phyloP scores from a whole-genome alignment of 768 basidiomycete species.

The Sarcomyxa edulis region DNA sequence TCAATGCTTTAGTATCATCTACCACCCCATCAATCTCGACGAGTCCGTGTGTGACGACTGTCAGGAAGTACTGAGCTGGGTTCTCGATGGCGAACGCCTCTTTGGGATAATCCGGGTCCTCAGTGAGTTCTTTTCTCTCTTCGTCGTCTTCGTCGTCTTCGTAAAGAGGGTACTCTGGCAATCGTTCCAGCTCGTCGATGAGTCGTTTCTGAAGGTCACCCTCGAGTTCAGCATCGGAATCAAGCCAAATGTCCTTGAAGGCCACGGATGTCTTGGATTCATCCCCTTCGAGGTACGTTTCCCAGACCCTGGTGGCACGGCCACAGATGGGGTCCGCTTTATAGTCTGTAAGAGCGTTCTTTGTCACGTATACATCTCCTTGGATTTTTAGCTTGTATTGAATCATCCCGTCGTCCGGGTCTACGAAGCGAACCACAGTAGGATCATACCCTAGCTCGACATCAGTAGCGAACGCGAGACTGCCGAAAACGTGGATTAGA shows the following conservation, averaged over 20 bases:
- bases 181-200: background rate
- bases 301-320: constrained; percentile 10
- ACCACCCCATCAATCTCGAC: background rate
- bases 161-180: too few species aligned
- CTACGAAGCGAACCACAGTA: constrained; percentile 1
- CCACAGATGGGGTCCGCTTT: constrained; percentile 1
- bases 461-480: constrained; percentile 7
- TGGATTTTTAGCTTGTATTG: constrained; percentile 6
- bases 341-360: background rate
- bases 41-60: background rate
- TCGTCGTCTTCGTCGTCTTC: background rate
- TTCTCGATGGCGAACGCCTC: too few species aligned
- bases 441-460: constrained; percentile 11
- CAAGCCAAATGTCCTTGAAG: background rate
- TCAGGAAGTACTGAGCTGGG: constrained; percentile 1
- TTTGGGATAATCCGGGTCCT: background rate
- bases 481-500: constrained; percentile 3
- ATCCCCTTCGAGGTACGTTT: background rate
- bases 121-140: background rate
- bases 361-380: constrained; percentile 1
- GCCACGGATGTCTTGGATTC: too few species aligned
- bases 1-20: constrained; percentile 1
- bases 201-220: background rate
- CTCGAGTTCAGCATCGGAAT: constrained; percentile 1
- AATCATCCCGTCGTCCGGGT: background rate